These are phyloP conservation scores for Penicillium fuscoglaucum DNA, from an alignment of 2,329 filamentous ascomycete species.

Conservation along the genomic window DNA sequence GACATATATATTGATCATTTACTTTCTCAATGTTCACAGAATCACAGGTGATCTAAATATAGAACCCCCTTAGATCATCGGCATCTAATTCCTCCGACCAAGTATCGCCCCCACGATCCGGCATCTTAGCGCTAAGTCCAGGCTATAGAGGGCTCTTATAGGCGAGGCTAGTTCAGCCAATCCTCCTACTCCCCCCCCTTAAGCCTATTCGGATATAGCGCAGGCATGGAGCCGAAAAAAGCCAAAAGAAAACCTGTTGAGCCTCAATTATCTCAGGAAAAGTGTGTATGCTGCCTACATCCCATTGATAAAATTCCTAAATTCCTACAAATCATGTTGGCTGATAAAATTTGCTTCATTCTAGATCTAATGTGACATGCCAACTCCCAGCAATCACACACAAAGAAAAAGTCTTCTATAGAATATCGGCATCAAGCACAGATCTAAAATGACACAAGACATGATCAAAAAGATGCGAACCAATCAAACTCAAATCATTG, in stretches of 20 bases:
- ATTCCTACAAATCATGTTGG: not conserved
- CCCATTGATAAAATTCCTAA: not conserved
- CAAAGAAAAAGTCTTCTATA: slow-evolving; percentile 1
- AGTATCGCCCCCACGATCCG: not conserved
- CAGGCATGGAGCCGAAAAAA: not conserved
- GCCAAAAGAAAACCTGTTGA: not conserved
- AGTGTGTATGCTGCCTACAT: not conserved
- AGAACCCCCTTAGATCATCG: slow-evolving; percentile 13
- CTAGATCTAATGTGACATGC: not conserved
- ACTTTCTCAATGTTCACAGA: not conserved
- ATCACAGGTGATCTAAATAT: slow-evolving; percentile 13
- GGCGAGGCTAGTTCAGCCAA: not conserved
- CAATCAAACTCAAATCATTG: slow-evolving; percentile 5
- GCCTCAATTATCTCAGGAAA: slow-evolving; percentile 4
- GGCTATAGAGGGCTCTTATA: too few relatives aligned
- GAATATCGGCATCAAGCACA: not conserved
- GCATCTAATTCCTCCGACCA: slow-evolving; percentile 2
- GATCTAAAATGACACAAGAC: not conserved
- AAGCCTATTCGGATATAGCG: not conserved
- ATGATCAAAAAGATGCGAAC: slow-evolving; percentile 2
- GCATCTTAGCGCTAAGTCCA: too few relatives aligned
- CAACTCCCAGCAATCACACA: not conserved
- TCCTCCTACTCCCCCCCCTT: not conserved
- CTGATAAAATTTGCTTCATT: not conserved
- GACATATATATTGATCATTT: not conserved